Evolutionary conservation across 345 rosid species (phyloP).

Genomic region (Eucalyptus caleyi): DNA sequence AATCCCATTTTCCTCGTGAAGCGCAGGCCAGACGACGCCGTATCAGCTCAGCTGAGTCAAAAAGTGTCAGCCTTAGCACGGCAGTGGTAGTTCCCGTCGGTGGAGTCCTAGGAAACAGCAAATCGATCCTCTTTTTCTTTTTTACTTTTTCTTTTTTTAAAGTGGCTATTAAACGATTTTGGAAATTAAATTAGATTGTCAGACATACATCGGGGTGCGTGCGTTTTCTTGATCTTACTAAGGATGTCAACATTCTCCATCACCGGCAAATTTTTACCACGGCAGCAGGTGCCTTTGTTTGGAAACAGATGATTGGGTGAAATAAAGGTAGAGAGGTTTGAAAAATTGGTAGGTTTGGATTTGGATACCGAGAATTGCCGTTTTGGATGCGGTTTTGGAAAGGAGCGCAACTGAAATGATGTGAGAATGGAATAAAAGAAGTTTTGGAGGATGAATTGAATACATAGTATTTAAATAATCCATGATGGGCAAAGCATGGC

Average conservation of each 20-base stretch:
- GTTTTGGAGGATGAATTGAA: background rate
- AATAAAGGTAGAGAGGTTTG: background rate
- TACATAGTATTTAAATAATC: background rate
- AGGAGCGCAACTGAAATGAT: background rate
- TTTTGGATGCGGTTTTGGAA: background rate
- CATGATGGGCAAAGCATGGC: background rate
- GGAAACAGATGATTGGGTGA: background rate
- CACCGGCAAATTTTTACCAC: background rate
- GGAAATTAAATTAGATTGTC: background rate
- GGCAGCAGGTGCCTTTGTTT: background rate
- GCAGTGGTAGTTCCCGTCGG: background rate
- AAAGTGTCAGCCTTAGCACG: background rate
- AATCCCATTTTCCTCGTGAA: background rate
- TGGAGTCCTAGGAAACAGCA: background rate
- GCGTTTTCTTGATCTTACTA: background rate
- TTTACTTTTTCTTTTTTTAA: background rate
- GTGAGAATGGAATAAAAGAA: background rate
- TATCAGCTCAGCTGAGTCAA: background rate
- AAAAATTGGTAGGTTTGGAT: background rate
- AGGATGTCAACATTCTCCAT: background rate
- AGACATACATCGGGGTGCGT: background rate
- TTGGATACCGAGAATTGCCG: background rate
- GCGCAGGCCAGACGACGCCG: background rate
- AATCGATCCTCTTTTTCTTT: background rate
- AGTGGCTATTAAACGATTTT: background rate